phyloP scores from a whole-genome alignment of 192 early-diverging fungal genomes.

The Thamnidium elegans region DNA sequence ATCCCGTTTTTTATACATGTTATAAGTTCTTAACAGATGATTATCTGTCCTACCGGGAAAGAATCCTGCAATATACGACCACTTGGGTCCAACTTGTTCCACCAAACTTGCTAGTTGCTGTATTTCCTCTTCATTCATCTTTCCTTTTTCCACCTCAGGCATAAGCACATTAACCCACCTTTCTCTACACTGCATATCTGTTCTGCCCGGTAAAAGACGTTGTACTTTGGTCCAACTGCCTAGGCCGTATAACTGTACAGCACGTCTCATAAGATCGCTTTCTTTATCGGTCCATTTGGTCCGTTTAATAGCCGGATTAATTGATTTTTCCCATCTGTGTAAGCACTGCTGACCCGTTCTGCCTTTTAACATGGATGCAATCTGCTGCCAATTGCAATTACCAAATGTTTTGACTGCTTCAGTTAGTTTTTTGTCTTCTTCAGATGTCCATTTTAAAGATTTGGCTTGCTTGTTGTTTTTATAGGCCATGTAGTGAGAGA shows the following conservation, averaged over 20 bases:
- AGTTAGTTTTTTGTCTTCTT: conserved; percentile 61
- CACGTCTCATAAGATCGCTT: conserved; percentile 60
- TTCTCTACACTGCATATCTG: conserved; percentile 78
- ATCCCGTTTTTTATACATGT: not conserved
- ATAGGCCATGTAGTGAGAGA: conserved; percentile 61
- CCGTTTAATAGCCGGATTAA: conserved; percentile 64
- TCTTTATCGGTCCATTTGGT: conserved; percentile 67
- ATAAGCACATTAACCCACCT: conserved; percentile 70
- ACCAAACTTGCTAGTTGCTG: conserved; percentile 22
- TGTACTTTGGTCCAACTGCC: conserved; percentile 71
- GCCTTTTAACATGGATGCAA: conserved; percentile 61
- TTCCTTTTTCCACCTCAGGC: conserved; percentile 53
- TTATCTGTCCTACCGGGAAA: conserved; percentile 48
- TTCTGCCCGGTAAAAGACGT: conserved; percentile 66
- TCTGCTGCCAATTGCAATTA: conserved; percentile 69
- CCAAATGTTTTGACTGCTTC: conserved; percentile 67
- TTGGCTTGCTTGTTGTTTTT: conserved; percentile 37
- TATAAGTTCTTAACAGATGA: conserved; percentile 30
- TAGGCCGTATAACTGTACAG: conserved; percentile 62
- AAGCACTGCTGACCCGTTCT: conserved; percentile 71
- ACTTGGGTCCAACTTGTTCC: conserved; percentile 50
- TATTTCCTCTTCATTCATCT: conserved; percentile 48
- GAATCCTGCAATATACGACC: conserved; percentile 32
- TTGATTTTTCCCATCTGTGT: conserved; percentile 66
- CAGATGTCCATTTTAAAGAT: conserved; percentile 60